Base-by-base conservation (phyloP, 1,284 basidiomycete species). In the Austroboletus niveus region DNA sequence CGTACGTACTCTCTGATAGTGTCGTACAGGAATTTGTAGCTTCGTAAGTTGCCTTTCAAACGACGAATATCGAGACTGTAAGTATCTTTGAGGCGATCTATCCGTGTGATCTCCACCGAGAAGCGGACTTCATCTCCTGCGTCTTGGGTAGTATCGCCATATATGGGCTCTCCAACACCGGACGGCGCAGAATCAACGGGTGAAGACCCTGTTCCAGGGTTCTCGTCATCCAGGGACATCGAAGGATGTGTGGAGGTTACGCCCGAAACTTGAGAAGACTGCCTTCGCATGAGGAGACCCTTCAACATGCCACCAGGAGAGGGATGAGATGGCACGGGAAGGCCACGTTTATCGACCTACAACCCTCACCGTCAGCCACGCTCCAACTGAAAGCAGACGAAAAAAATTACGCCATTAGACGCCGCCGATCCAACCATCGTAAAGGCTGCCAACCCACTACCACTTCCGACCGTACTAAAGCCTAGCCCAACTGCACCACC, bases 11-110 rank as follows among this genome's bases (percentile, higher is more conserved):
- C 82, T 77, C 92, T 79, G 63, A 94, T 75, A 50, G 84, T 87
- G 75, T 95, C 90, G 69, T 97, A 96, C 70, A 97, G 78, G 70
- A 90, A 94, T 73, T 94, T 94, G 76, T 94, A 98, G 70, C 89
- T 92, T 75, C 92, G 84, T 60, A 95, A 75, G 64, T 91, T 89
- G n/a, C 94, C 94, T 71, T 94, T 94, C 65, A 96, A 70, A 56
- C 94, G 76, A 60, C 94, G 84, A 69, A 97, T 88, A 73, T 95
- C 94, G 60, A 98, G 76, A 68, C 87, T 87, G 68, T 89, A 93
- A 41, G 92, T 89, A 61, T 91, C 90, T 60, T 87, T 89, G 64
- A 97, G 76, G 55, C 93, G 83, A 69, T 92, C 89, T 64, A 97
- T 79, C 58, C 88, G 77, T 44, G 93, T 96, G 56, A 97, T 72